Conservation (phyloP, 1,284 basidiomycete species). For the Phlebopus sp. region DNA sequence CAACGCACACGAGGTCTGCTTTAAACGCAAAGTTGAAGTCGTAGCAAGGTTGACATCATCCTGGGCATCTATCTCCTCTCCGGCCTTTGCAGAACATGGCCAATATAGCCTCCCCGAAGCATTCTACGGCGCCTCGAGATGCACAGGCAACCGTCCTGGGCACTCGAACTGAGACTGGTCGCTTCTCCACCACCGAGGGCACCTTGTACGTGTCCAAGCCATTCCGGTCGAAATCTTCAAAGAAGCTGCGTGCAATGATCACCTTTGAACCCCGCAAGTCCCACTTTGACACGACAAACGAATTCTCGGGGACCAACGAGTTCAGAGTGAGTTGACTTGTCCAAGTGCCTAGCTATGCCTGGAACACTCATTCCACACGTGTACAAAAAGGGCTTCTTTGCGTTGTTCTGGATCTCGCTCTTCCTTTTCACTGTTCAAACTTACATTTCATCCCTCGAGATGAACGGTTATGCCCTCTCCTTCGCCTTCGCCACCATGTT, state of each 20-base stretch:
- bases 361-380: neutral
- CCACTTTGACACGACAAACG: slow-evolving; percentile 80
- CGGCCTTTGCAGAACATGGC: neutral
- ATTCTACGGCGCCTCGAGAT: neutral
- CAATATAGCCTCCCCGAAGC: neutral
- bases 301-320: slow-evolving; percentile 71
- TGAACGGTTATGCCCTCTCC: slow-evolving; percentile 76
- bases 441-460: slow-evolving; percentile 74
- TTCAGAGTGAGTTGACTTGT: slow-evolving; percentile 68
- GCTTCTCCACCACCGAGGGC: slow-evolving; percentile 57
- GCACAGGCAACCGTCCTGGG: slow-evolving; percentile 3
- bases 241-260: slow-evolving; percentile 72
- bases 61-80: too few relatives aligned
- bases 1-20: too few relatives aligned
- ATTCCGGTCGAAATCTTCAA: slow-evolving; percentile 61
- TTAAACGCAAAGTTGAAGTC: too few relatives aligned
- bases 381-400: slow-evolving; percentile 78
- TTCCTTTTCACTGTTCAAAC: slow-evolving; percentile 79
- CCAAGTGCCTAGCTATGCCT: neutral
- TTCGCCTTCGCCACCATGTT: slow-evolving; percentile 86
- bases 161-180: slow-evolving; percentile 39
- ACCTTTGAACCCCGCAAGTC: slow-evolving; percentile 84
- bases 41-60: too few relatives aligned
- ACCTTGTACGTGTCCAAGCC: slow-evolving; percentile 75
- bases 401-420: slow-evolving; percentile 87